These are phyloP conservation scores for Scutellaria galericulata DNA, from an alignment of 257 asterid genomes.

Conservation along the genomic window DNA sequence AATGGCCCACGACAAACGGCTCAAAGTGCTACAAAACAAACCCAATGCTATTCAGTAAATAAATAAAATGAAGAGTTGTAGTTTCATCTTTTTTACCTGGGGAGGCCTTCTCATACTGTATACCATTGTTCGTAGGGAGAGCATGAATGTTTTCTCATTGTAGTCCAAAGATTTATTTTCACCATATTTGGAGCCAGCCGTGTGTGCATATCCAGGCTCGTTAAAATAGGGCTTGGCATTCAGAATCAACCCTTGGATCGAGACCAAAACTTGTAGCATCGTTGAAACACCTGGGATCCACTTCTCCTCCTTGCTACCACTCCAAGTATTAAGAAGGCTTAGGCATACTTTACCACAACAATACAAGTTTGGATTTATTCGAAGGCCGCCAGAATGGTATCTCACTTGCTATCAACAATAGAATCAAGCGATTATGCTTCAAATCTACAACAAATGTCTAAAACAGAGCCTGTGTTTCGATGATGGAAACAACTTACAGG, in stretches of 20 bases:
- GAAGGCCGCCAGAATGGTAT: constrained; percentile 90
- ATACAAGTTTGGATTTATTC: constrained; percentile 88
- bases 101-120: constrained; percentile 81
- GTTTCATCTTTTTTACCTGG: constrained; percentile 49
- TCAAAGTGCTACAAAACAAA: constrained; percentile 64
- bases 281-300: constrained; percentile 84
- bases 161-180: constrained; percentile 57
- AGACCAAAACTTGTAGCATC: constrained; percentile 89
- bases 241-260: constrained; percentile 89
- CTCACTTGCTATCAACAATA: constrained; percentile 62
- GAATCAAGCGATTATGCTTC: constrained; percentile 18
- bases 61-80: no score
- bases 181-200: constrained; percentile 56
- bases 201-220: constrained; percentile 74
- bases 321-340: constrained; percentile 94
- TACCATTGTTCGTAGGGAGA: constrained; percentile 80
- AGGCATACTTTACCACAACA: constrained; percentile 85
- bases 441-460: neutral
- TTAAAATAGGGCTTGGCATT: constrained; percentile 87
- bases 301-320: constrained; percentile 68
- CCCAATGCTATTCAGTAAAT: no score
- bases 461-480: neutral
- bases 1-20: constrained; percentile 71
- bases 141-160: constrained; percentile 70
- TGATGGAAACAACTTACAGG: constrained; percentile 61